Conservation (phyloP, 805 yeast genomes). For the Kodamaea sagamina region DNA sequence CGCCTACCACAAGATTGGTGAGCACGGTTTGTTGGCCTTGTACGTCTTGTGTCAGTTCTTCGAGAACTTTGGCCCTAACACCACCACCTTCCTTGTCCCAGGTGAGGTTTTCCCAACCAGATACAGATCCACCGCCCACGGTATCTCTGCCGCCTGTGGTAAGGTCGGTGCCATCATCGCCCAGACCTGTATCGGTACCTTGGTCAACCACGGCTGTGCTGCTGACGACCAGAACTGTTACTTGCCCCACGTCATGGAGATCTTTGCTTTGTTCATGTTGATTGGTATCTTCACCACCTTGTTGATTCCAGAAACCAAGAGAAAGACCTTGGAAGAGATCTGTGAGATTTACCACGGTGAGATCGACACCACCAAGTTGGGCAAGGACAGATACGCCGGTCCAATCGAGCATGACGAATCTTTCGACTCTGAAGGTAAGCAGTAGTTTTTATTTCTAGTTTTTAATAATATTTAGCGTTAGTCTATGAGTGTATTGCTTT, state of each 20-base stretch:
- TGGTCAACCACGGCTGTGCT: constrained; percentile 77
- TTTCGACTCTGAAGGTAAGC: constrained; percentile 32
- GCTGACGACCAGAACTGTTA: constrained; percentile 64
- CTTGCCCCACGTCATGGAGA: constrained; percentile 92
- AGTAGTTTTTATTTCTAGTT: constrained; percentile 3
- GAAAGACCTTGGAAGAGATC: constrained; percentile 85
- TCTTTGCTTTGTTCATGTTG: constrained; percentile 90
- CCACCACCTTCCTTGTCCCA: constrained; percentile 87
- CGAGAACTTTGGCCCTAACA: constrained; percentile 91
- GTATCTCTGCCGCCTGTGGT: constrained; percentile 91
- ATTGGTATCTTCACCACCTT: constrained; percentile 66
- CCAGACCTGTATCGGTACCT: constrained; percentile 82
- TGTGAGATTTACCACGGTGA: constrained; percentile 83
- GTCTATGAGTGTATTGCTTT: too few species aligned
- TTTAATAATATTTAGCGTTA: background rate
- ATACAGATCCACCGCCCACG: constrained; percentile 94
- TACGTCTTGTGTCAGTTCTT: constrained; percentile 83
- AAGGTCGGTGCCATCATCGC: constrained; percentile 93
- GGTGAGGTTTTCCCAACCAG: constrained; percentile 94
- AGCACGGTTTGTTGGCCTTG: constrained; percentile 67
- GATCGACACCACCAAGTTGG: constrained; percentile 48
- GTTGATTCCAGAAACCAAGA: constrained; percentile 86
- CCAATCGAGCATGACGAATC: constrained; percentile 41
- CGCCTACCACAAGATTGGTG: constrained; percentile 67
- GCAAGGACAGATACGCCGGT: constrained; percentile 39